Percentiles rank a stretch among this genome's conserved stretches.
Evolutionary conservation across 176 grass and related monocot species (phyloP).

Genomic region (Triticum dicoccoides): DNA sequence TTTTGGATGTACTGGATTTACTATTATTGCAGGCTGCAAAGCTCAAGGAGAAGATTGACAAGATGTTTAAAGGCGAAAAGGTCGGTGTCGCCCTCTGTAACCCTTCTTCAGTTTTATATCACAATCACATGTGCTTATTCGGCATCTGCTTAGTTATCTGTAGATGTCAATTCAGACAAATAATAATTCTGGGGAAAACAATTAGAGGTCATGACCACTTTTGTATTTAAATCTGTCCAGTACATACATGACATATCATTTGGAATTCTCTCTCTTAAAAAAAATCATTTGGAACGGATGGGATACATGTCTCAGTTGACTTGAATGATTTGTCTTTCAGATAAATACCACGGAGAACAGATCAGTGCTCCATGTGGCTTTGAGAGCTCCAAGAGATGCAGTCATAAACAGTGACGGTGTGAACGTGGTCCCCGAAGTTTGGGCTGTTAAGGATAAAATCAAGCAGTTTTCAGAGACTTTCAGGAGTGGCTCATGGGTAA

Average conservation of each 20-base stretch:
- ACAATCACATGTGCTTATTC: background rate
- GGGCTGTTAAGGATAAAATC: slow-evolving; percentile 88
- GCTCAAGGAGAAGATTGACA: slow-evolving; percentile 83
- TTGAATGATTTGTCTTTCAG: slow-evolving; percentile 37
- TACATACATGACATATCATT: too few relatives aligned
- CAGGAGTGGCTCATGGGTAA: slow-evolving; percentile 89
- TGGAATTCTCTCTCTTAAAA: background rate
- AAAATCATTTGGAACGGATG: background rate
- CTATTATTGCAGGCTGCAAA: slow-evolving; percentile 54
- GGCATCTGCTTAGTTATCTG: too few relatives aligned
- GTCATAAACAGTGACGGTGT: slow-evolving; percentile 74
- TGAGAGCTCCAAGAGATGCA: slow-evolving; percentile 76
- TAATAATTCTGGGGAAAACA: too few relatives aligned
- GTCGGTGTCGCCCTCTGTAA: slow-evolving; percentile 19
- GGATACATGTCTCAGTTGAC: background rate
- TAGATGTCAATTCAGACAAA: too few relatives aligned
- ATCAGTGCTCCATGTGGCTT: slow-evolving; percentile 81
- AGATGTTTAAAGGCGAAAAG: slow-evolving; percentile 76
- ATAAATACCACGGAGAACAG: slow-evolving; percentile 96
- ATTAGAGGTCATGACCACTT: too few relatives aligned
- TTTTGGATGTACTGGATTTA: background rate
- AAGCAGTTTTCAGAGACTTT: slow-evolving; percentile 92
- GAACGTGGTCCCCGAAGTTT: slow-evolving; percentile 81
- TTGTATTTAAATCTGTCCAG: too few relatives aligned
- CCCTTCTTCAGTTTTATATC: background rate